Evolutionary conservation across 495 filamentous ascomycete genomes (phyloP), one percentile per base, ranked within the genome.

Genomic region (Daldinia caldariorum): DNA sequence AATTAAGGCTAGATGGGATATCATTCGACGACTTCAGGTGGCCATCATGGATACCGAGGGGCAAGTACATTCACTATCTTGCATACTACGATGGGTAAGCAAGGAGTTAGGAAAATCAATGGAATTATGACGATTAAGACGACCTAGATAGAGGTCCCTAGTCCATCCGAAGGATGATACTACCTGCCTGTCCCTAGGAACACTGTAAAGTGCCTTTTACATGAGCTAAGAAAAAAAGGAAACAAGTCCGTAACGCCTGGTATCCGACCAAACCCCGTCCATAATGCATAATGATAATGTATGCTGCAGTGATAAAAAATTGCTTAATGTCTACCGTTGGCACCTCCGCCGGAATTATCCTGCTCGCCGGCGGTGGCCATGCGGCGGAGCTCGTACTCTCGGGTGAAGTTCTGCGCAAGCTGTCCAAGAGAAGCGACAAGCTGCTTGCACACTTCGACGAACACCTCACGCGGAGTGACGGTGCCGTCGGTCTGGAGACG

Each of bases 301-400:
- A 66, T 63, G 67, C 41, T 31, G 39, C 29, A 14, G 43, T 58
- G 69, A 65, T 50, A 34, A 8, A 43, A 59, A 26, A 1, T 26
- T 13, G 26, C 35, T 63, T 63, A 69, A 37, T 61, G 56, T 34
- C 51, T 65, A 20, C 66, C 56, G 41, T 56, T 51, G 22, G 41
- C 43, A 49, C 69, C 74, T 12, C 63, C 65, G 9, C 31, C 64
- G 0, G 34, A 13, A 3, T 45, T 79, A 22, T 76, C 76, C 63
- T 83, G 80, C 45, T 80, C 83, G 20, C 82, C 81, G 41, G 87
- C 89, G 14, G 88, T 88, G 26, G 91, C 91, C 84, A 94, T 97
- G 83, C 94, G 96, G 71, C 94, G 90, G 62, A 97, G 84, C 70
- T 97, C 94, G 76, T 89, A 96, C 80, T 99, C 96, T 77, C 96